These are phyloP conservation scores for Davidsoniella eucalypti DNA, from an alignment of 2,329 filamentous ascomycete genomes.

Conservation along the genomic window DNA sequence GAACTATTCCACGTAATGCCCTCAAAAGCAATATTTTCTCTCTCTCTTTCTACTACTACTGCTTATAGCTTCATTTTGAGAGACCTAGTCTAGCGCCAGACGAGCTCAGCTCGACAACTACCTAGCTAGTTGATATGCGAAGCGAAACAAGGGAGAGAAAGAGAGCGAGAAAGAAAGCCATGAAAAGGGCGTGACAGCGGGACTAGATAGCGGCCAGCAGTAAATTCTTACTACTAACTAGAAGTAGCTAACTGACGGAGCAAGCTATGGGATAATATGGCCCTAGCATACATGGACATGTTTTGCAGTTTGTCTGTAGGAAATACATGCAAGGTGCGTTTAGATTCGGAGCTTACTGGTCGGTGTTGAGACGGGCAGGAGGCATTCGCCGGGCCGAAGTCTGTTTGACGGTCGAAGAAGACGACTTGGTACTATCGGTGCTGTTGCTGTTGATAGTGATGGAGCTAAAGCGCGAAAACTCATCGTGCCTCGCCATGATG, in stretches of 20 bases:
- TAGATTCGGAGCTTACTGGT: slow-evolving; percentile 16
- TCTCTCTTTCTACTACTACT: too few relatives aligned
- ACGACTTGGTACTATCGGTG: slow-evolving; percentile 45
- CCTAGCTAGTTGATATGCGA: too few relatives aligned
- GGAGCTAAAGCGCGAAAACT: slow-evolving; percentile 47
- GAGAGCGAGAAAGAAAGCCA: not conserved
- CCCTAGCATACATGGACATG: not conserved
- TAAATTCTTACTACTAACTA: too few relatives aligned
- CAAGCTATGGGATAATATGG: too few relatives aligned
- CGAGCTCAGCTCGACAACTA: too few relatives aligned
- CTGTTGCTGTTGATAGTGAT: slow-evolving; percentile 39
- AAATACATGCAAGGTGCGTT: not conserved
- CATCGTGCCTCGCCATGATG: slow-evolving; percentile 53
- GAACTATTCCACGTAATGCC: too few relatives aligned
- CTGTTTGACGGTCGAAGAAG: slow-evolving; percentile 41
- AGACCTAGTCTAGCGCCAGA: too few relatives aligned
- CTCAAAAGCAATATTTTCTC: too few relatives aligned
- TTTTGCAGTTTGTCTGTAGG: not conserved
- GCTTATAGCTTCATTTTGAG: too few relatives aligned
- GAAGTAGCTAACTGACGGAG: too few relatives aligned
- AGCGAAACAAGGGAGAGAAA: not conserved
- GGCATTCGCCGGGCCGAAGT: slow-evolving; percentile 17
- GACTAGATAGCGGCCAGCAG: not conserved
- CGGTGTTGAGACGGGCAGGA: slow-evolving; percentile 20
- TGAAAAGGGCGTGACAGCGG: not conserved